Evolutionary conservation across 139 green algal species (phyloP), one percentile per base, ranked within the genome.

Genomic region (Trebouxia sp.): DNA sequence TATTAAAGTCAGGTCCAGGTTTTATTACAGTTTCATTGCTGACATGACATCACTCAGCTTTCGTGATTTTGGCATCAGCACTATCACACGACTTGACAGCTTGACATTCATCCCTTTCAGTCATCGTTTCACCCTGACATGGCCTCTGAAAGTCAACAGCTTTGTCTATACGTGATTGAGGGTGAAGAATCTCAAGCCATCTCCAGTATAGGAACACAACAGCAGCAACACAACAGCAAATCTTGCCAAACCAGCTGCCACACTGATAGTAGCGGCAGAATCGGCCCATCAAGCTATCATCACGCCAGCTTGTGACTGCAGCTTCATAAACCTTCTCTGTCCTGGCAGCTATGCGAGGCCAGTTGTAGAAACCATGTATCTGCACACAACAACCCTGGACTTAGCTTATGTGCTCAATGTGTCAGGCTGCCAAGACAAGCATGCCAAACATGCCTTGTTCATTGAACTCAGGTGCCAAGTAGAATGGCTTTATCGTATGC

Each of bases 351-450:
- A 99, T 91, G 70, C 92, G 84, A 6, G 81, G 84, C 94, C 95
- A 99, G 86, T 85, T 93, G 89, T 99, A 99, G 91, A 98, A 97
- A 7, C 75, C 67, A 0, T 56, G 41, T 22, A 96, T 89, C 86
- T 92, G 86, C 82, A 77, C 6, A 38, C 35, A 38, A 62, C 3
- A 67, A 80, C n/a, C n/a, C n/a, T n/a, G n/a, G n/a, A n/a, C n/a
- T n/a, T n/a, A 20, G 12, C 65, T 69, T 38, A 48, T 30, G n/a
- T n/a, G n/a, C n/a, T n/a, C n/a, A n/a, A n/a, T n/a, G n/a, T n/a
- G n/a, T n/a, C n/a, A n/a, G n/a, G n/a, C n/a, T n/a, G n/a, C n/a
- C n/a, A n/a, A n/a, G n/a, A n/a, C n/a, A n/a, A n/a, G n/a, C n/a
- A n/a, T n/a, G n/a, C n/a, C n/a, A n/a, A n/a, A n/a, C n/a, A n/a